Evolutionary conservation across 192 early-diverging fungal genomes (phyloP).

Genomic region (Diversispora eburnea): DNA sequence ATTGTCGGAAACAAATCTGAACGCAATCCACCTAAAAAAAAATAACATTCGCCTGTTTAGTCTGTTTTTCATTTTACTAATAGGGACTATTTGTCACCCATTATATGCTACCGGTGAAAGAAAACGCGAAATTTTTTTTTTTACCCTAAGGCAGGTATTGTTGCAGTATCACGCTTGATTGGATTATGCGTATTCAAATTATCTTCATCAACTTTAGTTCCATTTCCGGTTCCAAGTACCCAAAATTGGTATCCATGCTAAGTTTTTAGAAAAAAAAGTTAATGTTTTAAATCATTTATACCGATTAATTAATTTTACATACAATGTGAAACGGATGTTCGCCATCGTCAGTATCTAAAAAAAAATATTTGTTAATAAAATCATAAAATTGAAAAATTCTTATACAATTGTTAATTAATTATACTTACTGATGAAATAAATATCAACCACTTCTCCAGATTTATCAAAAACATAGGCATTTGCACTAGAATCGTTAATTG

Average conservation of each 20-base stretch:
- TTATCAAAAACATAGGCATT: constrained; percentile 37
- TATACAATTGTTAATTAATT: constrained; percentile 28
- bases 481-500: constrained; percentile 36
- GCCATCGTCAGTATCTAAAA: constrained; percentile 9
- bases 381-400: constrained; percentile 24
- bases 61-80: constrained; percentile 29
- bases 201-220: constrained; percentile 38
- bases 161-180: constrained; percentile 41
- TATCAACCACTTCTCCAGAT: constrained; percentile 36
- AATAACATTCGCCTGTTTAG: constrained; percentile 29
- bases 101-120: constrained; percentile 20
- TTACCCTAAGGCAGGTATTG: constrained; percentile 34
- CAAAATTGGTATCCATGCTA: constrained; percentile 49
- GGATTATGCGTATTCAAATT: constrained; percentile 39
- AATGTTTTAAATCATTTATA: constrained; percentile 26
- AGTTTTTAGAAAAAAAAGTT: constrained; percentile 31
- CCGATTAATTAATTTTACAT: constrained; percentile 25
- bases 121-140: constrained; percentile 31
- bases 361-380: constrained; percentile 22
- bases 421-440: constrained; percentile 30
- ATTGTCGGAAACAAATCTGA: constrained; percentile 46
- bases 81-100: constrained; percentile 15
- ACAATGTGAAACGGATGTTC: constrained; percentile 44
- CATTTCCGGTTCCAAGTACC: constrained; percentile 42
- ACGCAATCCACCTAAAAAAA: constrained; percentile 37